phyloP scores from a whole-genome alignment of 1,284 basidiomycete species.

The Sporisorium reilianum region DNA sequence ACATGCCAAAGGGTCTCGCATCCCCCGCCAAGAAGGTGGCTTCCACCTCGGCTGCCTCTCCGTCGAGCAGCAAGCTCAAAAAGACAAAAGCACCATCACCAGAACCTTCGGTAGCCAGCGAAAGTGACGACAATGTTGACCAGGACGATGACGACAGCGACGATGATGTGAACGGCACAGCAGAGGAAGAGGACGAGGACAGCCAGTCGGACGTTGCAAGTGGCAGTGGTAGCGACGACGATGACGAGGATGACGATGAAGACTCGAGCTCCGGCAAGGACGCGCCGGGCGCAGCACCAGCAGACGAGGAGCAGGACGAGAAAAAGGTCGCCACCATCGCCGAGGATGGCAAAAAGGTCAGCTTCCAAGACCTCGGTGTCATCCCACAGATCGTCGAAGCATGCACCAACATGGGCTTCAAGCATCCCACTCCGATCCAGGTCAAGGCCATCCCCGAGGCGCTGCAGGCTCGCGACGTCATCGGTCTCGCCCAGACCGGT shows the following conservation, averaged over 20 bases:
- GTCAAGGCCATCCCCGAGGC: constrained; percentile 88
- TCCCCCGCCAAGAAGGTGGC: constrained; percentile 21
- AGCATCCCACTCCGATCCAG: constrained; percentile 91
- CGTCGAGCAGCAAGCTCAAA: constrained; percentile 15
- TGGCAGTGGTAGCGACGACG: constrained; percentile 3
- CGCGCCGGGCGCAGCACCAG: not conserved
- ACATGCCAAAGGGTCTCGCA: constrained; percentile 21
- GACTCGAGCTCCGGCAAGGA: constrained; percentile 7
- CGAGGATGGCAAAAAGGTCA: constrained; percentile 49
- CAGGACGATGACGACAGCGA: constrained; percentile 14
- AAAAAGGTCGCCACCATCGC: constrained; percentile 32
- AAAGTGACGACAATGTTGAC: constrained; percentile 8
- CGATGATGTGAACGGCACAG: constrained; percentile 15
- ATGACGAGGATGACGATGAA: constrained; percentile 5
- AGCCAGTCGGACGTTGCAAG: constrained; percentile 5
- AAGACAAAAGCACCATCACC: constrained; percentile 23
- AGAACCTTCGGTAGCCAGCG: constrained; percentile 3
- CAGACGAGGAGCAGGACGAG: constrained; percentile 26
- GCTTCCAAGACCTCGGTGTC: constrained; percentile 79
- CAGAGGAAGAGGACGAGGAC: constrained; percentile 5
- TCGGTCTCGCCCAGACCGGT: constrained; percentile 96
- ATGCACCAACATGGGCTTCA: constrained; percentile 85
- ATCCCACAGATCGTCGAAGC: constrained; percentile 90
- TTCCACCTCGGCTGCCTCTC: constrained; percentile 14
- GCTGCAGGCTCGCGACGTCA: constrained; percentile 90